A percentile compares a stretch with the other conserved stretches of the same genome.
These are phyloP conservation scores for Scenedesmus sp. DNA, from an alignment of 163 green algal genomes.

Conservation along the genomic window DNA sequence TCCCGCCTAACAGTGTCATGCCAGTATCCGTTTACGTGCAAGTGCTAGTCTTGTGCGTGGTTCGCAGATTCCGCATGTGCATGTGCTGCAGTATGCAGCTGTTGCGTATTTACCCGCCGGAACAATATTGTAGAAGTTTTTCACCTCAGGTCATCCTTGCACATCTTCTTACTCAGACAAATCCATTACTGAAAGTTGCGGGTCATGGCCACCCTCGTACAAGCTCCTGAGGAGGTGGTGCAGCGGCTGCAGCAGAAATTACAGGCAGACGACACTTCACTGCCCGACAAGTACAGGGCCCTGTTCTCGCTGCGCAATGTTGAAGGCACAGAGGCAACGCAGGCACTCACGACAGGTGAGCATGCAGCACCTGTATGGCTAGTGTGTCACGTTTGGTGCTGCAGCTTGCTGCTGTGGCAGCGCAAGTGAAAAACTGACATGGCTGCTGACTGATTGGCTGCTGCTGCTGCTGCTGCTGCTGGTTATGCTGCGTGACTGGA, in stretches of 20 bases:
- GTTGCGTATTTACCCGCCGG: neutral
- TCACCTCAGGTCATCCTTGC: neutral
- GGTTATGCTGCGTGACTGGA: neutral
- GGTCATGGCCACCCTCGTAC: slow-evolving; percentile 52
- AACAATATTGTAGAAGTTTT: neutral
- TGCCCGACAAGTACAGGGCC: slow-evolving; percentile 86
- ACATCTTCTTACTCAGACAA: too few relatives aligned
- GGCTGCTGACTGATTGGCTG: neutral
- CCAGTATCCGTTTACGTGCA: neutral
- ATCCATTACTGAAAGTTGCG: neutral
- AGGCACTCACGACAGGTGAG: slow-evolving; percentile 74
- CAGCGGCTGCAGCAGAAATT: slow-evolving; percentile 67
- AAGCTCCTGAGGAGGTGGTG: slow-evolving; percentile 58
- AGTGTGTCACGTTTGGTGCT: neutral
- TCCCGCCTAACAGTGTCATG: slow-evolving; percentile 8
- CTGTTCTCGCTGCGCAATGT: slow-evolving; percentile 90
- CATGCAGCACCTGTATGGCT: neutral
- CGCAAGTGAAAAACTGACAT: neutral
- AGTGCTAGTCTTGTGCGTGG: neutral
- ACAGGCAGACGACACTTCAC: slow-evolving; percentile 57
- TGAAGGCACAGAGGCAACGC: slow-evolving; percentile 67
- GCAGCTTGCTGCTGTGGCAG: neutral
- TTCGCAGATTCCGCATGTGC: too few relatives aligned
- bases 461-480: neutral
- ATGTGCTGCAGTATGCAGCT: neutral